Evolutionary conservation across 345 rosid genomes (phyloP).

Genomic region (Lagerstroemia speciosa): DNA sequence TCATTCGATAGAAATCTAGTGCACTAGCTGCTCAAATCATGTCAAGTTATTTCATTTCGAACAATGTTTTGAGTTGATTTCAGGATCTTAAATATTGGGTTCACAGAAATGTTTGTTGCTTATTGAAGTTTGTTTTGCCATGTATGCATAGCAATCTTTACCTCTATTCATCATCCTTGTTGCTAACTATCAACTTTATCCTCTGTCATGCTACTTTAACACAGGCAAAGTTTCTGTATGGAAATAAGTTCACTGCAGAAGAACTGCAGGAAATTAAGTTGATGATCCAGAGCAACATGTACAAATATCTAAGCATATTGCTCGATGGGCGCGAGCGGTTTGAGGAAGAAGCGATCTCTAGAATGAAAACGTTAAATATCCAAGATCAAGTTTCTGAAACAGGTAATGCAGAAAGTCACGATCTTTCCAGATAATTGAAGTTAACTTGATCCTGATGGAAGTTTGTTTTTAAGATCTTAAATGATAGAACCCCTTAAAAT

Average conservation of each 20-base stretch:
- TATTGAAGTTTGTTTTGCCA: too few species aligned
- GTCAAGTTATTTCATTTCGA: background rate
- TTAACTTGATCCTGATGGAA: background rate
- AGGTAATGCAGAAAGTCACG: slow-evolving; percentile 25
- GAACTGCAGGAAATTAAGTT: slow-evolving; percentile 85
- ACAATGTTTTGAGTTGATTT: background rate
- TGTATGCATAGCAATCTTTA: too few species aligned
- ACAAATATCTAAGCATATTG: slow-evolving; percentile 82
- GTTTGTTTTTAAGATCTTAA: background rate
- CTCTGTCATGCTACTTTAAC: background rate
- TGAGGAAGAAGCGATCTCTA: slow-evolving; percentile 78
- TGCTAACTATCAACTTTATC: background rate
- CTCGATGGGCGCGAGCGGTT: slow-evolving; percentile 95
- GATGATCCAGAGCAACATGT: slow-evolving; percentile 97
- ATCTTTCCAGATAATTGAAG: background rate
- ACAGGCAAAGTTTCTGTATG: slow-evolving; percentile 94
- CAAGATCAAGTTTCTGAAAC: slow-evolving; percentile 38
- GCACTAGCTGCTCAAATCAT: background rate
- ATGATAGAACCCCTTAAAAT: background rate
- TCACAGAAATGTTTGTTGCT: background rate
- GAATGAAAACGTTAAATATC: slow-evolving; percentile 24
- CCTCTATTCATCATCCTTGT: background rate
- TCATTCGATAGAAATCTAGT: background rate
- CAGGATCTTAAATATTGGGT: background rate
- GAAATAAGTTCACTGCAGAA: slow-evolving; percentile 66